Percentiles rank a stretch among this genome's conserved stretches.
These are phyloP conservation scores for Vitellaria paradoxa DNA, from an alignment of 179 eudicot species.

Conservation along the genomic window DNA sequence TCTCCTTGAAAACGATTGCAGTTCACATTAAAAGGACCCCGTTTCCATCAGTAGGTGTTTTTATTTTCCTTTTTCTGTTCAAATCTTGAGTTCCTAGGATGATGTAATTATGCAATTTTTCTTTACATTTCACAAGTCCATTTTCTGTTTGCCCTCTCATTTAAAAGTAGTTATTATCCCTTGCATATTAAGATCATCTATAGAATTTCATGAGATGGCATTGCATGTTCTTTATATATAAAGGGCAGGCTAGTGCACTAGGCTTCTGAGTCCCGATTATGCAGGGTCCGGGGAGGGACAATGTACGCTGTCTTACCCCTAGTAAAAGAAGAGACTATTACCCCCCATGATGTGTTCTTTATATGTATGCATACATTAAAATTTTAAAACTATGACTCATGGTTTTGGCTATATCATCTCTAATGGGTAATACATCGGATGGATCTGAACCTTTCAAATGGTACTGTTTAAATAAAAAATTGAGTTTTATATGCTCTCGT, in stretches of 20 bases:
- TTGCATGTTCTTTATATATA: not conserved
- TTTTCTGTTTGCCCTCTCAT: not conserved
- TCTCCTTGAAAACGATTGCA: not conserved
- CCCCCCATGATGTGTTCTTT: no score
- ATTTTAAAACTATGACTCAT: not conserved
- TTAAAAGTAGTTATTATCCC: not conserved
- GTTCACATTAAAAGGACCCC: not conserved
- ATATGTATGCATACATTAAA: not conserved
- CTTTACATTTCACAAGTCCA: not conserved
- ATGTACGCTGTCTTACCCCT: no score
- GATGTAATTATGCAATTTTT: not conserved
- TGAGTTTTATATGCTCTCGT: not conserved
- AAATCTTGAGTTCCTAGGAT: not conserved
- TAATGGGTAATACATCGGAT: not conserved
- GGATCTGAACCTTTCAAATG: not conserved
- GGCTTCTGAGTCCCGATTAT: no score
- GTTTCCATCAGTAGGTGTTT: not conserved
- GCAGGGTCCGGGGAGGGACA: no score
- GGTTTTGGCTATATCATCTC: not conserved
- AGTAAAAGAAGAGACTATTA: no score
- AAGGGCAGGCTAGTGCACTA: no score
- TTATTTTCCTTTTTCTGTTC: not conserved
- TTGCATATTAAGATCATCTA: not conserved
- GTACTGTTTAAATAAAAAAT: not conserved
- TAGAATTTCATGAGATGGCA: not conserved